phyloP scores from a whole-genome alignment of 371 early-diverging fungal genomes.

The Rhizopus delemar region DNA sequence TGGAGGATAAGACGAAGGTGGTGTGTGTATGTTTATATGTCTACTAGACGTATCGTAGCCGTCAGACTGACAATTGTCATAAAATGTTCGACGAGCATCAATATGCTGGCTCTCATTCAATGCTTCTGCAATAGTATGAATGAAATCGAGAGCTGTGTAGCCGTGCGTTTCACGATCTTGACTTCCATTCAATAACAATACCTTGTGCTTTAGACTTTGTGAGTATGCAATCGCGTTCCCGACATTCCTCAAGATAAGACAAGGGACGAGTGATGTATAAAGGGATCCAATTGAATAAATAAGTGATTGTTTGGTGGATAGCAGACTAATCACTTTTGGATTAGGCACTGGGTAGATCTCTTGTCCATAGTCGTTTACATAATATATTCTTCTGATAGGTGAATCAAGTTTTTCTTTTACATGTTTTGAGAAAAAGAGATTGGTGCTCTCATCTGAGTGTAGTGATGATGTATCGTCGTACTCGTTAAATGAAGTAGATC shows the following conservation, averaged over 20 bases:
- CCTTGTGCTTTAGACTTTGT: conserved; percentile 56
- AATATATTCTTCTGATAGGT: conserved; percentile 65
- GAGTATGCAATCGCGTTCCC: conserved; percentile 66
- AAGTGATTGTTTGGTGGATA: conserved; percentile 56
- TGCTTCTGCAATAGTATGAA: conserved; percentile 65
- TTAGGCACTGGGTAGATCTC: conserved; percentile 73
- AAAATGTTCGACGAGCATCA: conserved; percentile 50
- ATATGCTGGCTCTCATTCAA: conserved; percentile 59
- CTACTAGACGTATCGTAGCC: too few species aligned
- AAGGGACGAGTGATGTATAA: conserved; percentile 74
- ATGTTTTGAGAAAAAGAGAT: conserved; percentile 60
- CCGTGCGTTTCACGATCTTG: conserved; percentile 71
- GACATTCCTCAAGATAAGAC: conserved; percentile 65
- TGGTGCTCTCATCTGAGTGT: conserved; percentile 23
- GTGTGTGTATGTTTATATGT: conserved; percentile 8
- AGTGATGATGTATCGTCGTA: not conserved
- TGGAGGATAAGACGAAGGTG: conserved; percentile 32
- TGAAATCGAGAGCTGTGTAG: conserved; percentile 73
- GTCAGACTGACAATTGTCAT: conserved; percentile 14
- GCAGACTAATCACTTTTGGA: conserved; percentile 59
- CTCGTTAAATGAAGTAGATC: not conserved
- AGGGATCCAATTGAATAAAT: conserved; percentile 74
- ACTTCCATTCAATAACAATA: conserved; percentile 70
- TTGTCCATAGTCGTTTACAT: conserved; percentile 69
- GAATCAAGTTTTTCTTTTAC: conserved; percentile 43